Evolutionary conservation across 768 basidiomycete species (phyloP), one percentile per base, ranked within the genome.

Genomic region (Boletellus ananas): DNA sequence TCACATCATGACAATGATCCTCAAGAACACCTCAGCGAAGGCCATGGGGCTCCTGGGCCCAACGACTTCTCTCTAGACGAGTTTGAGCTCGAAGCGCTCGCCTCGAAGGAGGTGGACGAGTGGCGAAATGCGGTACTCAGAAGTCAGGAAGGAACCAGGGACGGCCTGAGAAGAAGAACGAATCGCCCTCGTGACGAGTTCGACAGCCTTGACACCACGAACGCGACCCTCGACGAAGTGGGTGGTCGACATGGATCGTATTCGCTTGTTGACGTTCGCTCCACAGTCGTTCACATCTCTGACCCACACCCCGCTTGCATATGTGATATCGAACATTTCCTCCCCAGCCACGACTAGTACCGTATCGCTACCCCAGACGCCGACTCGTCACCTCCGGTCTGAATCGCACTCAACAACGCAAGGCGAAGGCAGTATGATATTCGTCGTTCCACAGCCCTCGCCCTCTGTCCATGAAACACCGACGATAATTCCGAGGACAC

Each of bases 41-140:
- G 9, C 9, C 41, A 43, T 20, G 17, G 54, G 39, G 25, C 33
- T 3, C 64, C 53, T 16, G 60, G 51, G n/a, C 56, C 45, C 43
- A 57, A 51, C 55, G 54, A 38, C 59, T 31, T 49, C 18, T 27
- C 50, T 45, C 40, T 50, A 1, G 61, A 65, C 49, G 62, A 45
- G 14, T 63, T 79, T 23, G 82, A 83, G 59, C 68, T 86, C 4
- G 78, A 80, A 38, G 70, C 72, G n/a, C 69, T 83, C 37, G 70
- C 74, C 38, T 70, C 77, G 6, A 70, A 62, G 44, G 80, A 83
- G 56, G 72, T 79, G 11, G 67, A 69, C 17, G 77, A 78, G 64
- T 81, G 83, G 83, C 68, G 79, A 49, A 72, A 65, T 12, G 68
- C 75, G 45, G 70, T 72, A 0, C 63, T 72, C 47, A 66, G 62